Evolutionary conservation across 805 yeast genomes (phyloP), one percentile per base, ranked within the genome.

Genomic region (Groenewaldozyma salmanticensis): DNA sequence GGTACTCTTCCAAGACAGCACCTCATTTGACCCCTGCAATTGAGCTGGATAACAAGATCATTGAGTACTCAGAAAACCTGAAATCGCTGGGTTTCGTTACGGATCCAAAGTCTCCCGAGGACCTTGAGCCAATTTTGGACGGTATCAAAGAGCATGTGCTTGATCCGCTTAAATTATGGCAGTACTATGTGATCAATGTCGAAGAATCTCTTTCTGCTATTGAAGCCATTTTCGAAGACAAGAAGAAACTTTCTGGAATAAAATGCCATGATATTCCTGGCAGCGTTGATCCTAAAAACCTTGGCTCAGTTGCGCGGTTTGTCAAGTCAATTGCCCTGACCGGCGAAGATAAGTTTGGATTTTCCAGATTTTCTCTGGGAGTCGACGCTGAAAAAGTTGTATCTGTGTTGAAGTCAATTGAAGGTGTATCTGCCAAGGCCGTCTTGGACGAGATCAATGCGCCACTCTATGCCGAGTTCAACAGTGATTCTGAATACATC

Each of bases 21-120:
- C 96, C 97, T 4, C 96, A 90, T 62, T 70, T 90, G 47, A 68
- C 58, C 11, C 64, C 94, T 2, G 96, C 97, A 1, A 79, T 87
- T 32, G 96, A 80, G 52, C 71, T 90, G 42, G 98, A 90, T 59
- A 67, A 62, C 15, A 66, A 70, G n/a, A 65, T 88, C 37, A 57
- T 80, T 16, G 72, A 77, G 15, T 86, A 80, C 51, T 82, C 95
- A 33, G 57, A 58, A 2, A 60, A 70, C 3, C 66, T 90, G 64
- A 64, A 60, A 31, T 57, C 68, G 33, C 68, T 74, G 34, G 83
- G 82, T 0, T 76, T 74, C 42, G 87, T 95, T 4, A 70, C 79
- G 0, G 65, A 59, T 0, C 59, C 88, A 34, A 56, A 62, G 3
- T 57, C 60, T 15, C 65, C 66, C 9, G 67, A 62, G 2, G 95